phyloP scores from a whole-genome alignment of 2,329 filamentous ascomycete genomes.

The Fusarium lyarnte region DNA sequence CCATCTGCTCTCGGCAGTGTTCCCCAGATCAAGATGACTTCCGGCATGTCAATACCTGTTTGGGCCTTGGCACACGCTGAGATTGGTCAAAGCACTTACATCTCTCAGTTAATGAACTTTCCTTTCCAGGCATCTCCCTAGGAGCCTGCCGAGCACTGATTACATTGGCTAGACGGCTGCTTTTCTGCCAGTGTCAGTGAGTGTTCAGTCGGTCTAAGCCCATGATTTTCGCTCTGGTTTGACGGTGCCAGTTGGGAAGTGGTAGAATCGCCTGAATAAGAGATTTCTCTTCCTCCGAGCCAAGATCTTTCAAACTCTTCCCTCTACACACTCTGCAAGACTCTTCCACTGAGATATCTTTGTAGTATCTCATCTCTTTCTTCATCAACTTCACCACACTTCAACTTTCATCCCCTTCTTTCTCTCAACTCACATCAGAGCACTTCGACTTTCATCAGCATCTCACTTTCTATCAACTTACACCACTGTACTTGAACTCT shows the following conservation, averaged over 20 bases:
- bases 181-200: not conserved
- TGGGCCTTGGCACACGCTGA: no score
- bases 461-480: not conserved
- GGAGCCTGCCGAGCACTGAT: not conserved
- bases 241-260: not conserved
- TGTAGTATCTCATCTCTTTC: not conserved
- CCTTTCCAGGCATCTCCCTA: not conserved
- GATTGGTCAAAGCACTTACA: not conserved
- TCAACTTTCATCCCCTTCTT: not conserved
- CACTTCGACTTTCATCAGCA: accelerated
- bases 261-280: not conserved
- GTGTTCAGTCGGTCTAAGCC: not conserved
- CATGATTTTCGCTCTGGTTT: not conserved
- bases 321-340: not conserved
- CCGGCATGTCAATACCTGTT: not conserved
- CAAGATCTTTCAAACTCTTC: accelerated
- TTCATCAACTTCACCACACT: not conserved
- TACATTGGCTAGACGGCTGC: accelerated
- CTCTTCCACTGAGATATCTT: accelerated
- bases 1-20: not conserved
- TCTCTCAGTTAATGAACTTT: not conserved
- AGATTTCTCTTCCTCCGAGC: no score
- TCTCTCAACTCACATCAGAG: accelerated
- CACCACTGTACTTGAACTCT: not conserved
- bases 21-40: not conserved